Conservation (phyloP, 768 basidiomycete species). For the Tephrocybe rancida region DNA sequence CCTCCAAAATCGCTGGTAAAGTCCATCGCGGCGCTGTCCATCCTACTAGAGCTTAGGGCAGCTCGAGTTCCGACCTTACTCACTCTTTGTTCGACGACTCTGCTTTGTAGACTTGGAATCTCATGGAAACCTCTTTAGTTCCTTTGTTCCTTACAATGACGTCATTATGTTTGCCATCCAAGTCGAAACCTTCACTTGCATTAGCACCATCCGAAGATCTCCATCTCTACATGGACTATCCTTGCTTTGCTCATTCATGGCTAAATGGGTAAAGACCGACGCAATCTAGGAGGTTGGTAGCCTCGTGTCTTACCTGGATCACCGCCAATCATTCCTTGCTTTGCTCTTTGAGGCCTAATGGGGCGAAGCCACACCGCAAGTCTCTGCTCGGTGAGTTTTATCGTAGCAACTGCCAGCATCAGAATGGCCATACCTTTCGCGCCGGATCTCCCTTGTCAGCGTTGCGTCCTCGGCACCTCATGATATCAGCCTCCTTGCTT, state of each 20-base stretch:
- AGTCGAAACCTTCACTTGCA: no score
- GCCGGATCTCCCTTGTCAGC: no score
- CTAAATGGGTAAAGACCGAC: background rate
- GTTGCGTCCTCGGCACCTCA: no score
- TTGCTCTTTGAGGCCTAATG: background rate
- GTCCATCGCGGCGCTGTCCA: no score
- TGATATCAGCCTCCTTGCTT: no score
- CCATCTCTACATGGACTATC: background rate
- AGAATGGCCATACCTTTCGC: no score
- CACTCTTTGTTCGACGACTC: background rate
- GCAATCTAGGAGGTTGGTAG: background rate
- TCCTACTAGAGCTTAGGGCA: no score
- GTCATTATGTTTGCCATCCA: background rate
- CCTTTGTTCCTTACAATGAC: background rate
- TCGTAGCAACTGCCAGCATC: no score
- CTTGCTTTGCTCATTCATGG: background rate
- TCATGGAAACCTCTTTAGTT: background rate
- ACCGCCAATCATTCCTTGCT: background rate
- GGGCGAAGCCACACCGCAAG: no score
- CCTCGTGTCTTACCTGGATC: background rate
- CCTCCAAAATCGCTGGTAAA: no score
- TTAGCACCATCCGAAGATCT: no score
- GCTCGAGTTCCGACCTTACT: background rate
- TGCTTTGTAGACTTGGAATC: background rate
- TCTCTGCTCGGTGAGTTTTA: no score